Evolutionary conservation across 2,329 filamentous ascomycete genomes (phyloP), one percentile per base, ranked within the genome.

Genomic region (Xylaria arbuscula): DNA sequence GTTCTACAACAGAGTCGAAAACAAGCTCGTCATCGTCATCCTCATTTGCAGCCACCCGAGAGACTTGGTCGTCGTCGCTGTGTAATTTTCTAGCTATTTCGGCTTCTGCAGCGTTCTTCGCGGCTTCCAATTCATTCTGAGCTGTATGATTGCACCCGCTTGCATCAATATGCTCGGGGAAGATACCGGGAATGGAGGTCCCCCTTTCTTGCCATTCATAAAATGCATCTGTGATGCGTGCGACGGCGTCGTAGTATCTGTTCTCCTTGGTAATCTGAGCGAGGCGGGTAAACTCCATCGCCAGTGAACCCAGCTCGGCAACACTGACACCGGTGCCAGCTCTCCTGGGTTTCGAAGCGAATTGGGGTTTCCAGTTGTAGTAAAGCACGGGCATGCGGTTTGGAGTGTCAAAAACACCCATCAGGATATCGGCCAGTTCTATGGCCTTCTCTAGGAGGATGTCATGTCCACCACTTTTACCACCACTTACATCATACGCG

Each of bases 331-430:
- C 80, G 5, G 77, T 80, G 67, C 83, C 82, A 1, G 92, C 92
- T 28, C 87, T 85, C 73, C 89, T 90, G 7, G 89, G 87, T 72
- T 90, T 86, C 3, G 86, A 88, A 10, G 87, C 86, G 74, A 84
- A 88, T 17, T 86, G 81, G 72, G 91, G 92, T 74, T 88, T 87
- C 93, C 92, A 97, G 70, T 86, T 83, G 80, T 95, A 97, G 80
- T 90, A 94, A 5, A 93, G 86, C 6, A 93, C 81, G 2, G 95
- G 94, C 93, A 98, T 97, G 73, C 93, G 89, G 79, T 98, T 98
- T 0, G 94, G 94, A 0, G 95, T 98, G 80, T 93, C 91, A 74
- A 93, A 93, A 1, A 90, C 88, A 62, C 89, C 88, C 79, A 92
- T 92, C 45, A 93, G 78, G 66, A 93, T 86, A 70, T 93, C 90